Conservation (phyloP, 2,329 filamentous ascomycete genomes). For the Eutypa lata region DNA sequence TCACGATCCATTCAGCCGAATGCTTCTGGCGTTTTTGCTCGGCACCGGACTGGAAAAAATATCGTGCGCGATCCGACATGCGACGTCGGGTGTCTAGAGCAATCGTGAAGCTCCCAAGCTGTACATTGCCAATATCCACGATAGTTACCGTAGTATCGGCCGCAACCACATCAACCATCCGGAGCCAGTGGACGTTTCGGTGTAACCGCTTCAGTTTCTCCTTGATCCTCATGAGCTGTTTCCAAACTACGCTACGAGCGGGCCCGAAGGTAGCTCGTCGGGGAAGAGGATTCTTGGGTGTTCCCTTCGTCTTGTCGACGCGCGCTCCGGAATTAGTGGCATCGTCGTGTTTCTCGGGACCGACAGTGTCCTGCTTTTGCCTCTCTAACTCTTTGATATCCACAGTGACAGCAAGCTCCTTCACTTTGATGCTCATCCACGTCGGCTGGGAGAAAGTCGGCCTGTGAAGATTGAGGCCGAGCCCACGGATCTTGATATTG, state of each 20-base stretch:
- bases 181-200: conserved; percentile 81
- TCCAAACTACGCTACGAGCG: conserved; percentile 72
- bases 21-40: conserved; percentile 56
- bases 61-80: conserved; percentile 83
- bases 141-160: conserved; percentile 75
- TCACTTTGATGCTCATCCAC: conserved; percentile 87
- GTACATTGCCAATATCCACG: conserved; percentile 76
- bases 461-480: conserved; percentile 84
- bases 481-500: conserved; percentile 81
- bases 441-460: conserved; percentile 97
- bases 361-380: conserved; percentile 36
- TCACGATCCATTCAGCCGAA: conserved; percentile 93
- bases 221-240: conserved; percentile 72
- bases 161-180: conserved; percentile 84
- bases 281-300: conserved; percentile 25
- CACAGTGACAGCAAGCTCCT: conserved; percentile 79
- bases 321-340: conserved; percentile 14
- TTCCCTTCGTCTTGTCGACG: conserved; percentile 16
- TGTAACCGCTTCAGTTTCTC: conserved; percentile 85
- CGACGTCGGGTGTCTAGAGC: conserved; percentile 89
- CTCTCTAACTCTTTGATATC: conserved; percentile 67
- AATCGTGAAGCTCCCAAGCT: conserved; percentile 79
- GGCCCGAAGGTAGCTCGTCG: conserved; percentile 27
- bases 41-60: conserved; percentile 77
- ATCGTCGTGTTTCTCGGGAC: conserved; percentile 26